Percentiles rank a stretch among this genome's conserved stretches.
Evolutionary conservation across 352 stramenopile species (phyloP).

Genomic region (Peronospora destructor): DNA sequence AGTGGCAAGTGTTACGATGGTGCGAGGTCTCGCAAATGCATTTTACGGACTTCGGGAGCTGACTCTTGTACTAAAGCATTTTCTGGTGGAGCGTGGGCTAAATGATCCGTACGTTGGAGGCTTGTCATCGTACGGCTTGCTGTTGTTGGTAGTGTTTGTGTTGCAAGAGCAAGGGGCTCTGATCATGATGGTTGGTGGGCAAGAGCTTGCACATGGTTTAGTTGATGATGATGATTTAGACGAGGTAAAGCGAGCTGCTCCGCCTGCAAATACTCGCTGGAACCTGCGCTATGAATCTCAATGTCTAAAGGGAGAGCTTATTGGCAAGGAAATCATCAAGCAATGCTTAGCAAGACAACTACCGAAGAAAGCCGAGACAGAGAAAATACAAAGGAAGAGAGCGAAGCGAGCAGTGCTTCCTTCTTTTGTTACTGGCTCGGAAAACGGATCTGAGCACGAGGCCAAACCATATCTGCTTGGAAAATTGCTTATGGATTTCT

Average conservation of each 20-base stretch:
- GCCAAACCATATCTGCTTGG: constrained; percentile 50
- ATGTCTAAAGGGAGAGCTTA: constrained; percentile 36
- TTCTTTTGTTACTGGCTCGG: constrained; percentile 31
- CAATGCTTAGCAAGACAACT: constrained; percentile 37
- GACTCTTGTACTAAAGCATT: constrained; percentile 86
- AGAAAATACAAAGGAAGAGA: constrained; percentile 18
- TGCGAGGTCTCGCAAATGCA: constrained; percentile 49
- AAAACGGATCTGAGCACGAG: constrained; percentile 27
- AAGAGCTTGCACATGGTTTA: constrained; percentile 7
- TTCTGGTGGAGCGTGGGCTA: constrained; percentile 75
- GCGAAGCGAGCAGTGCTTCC: constrained; percentile 31
- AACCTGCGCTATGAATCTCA: constrained; percentile 42
- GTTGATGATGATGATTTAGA: constrained; percentile 20
- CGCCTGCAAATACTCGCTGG: constrained; percentile 6
- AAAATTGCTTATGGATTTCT: constrained; percentile 78
- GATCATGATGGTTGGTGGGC: constrained; percentile 18
- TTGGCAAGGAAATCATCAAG: constrained; percentile 48
- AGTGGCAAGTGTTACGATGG: constrained; percentile 64
- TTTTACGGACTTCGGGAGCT: constrained; percentile 81
- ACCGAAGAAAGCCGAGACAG: constrained; percentile 19
- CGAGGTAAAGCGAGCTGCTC: constrained; percentile 15
- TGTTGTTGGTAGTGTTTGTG: constrained; percentile 73
- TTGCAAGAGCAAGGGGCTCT: constrained; percentile 57
- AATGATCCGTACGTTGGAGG: constrained; percentile 89
- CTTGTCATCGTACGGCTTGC: constrained; percentile 83